phyloP scores from a whole-genome alignment of 306 rosid genomes.

The Trichosanthes cucumerina region DNA sequence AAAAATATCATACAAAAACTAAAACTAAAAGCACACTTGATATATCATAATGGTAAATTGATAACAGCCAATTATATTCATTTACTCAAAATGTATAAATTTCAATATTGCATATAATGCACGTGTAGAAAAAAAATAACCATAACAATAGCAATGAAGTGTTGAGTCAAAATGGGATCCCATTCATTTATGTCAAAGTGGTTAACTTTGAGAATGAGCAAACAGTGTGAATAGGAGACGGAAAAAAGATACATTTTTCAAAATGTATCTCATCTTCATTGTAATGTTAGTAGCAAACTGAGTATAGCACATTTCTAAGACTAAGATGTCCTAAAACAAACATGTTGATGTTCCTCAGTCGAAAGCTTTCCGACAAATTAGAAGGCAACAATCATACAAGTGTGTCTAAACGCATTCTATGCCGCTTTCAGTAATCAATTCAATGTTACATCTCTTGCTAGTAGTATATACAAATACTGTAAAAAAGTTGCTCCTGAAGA shows the following conservation, averaged over 20 bases:
- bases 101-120: neutral
- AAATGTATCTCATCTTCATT: neutral
- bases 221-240: neutral
- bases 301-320: conserved; percentile 2
- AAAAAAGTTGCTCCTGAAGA: conserved; percentile 14
- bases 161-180: neutral
- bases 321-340: conserved; percentile 15
- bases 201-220: neutral
- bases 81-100: neutral
- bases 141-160: neutral
- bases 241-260: neutral
- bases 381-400: conserved; percentile 15
- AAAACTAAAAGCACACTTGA: neutral
- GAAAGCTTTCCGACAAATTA: conserved; percentile 1
- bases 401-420: conserved; percentile 28
- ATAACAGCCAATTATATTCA: neutral
- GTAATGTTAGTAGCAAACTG: conserved; percentile 4
- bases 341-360: conserved; percentile 9
- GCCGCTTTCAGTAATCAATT: conserved; percentile 48
- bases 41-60: neutral
- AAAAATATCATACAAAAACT: neutral
- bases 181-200: conserved; percentile 5
- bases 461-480: conserved; percentile 48
- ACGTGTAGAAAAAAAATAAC: neutral
- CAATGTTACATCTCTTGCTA: conserved; percentile 50